These are phyloP conservation scores for Flaveria bidentis DNA, from an alignment of 129 eudicot species.

Conservation along the genomic window DNA sequence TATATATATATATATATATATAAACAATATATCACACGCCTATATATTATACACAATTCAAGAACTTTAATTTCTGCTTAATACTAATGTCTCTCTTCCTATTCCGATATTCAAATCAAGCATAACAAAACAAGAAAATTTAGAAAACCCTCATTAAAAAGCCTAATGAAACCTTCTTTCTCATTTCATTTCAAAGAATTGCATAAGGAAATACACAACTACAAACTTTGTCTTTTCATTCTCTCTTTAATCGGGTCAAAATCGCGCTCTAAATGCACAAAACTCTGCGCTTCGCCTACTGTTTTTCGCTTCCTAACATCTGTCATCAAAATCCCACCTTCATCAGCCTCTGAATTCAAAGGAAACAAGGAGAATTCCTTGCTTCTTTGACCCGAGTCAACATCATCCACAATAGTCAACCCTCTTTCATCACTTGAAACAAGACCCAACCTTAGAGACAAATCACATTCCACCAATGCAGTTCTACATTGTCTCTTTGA, in stretches of 20 bases:
- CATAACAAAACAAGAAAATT: background rate
- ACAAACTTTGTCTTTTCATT: constrained; percentile 62
- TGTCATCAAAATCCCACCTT: constrained; percentile 38
- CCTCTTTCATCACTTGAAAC: constrained; percentile 37
- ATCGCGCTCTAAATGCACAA: constrained; percentile 45
- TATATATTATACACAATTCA: no score
- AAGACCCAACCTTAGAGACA: constrained; percentile 82
- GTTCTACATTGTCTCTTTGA: constrained; percentile 35
- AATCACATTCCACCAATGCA: constrained; percentile 54
- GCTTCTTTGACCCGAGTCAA: constrained; percentile 35
- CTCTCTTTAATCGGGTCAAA: constrained; percentile 39
- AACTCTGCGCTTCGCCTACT: constrained; percentile 39
- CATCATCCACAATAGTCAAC: constrained; percentile 31
- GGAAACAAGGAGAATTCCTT: constrained; percentile 71
- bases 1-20: no score
- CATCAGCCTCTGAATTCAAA: constrained; percentile 42
- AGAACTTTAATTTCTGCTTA: no score
- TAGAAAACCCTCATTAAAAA: background rate
- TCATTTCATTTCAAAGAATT: constrained; percentile 39
- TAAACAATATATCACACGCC: no score
- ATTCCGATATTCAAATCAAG: no score
- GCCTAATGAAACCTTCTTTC: constrained; percentile 14
- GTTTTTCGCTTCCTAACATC: constrained; percentile 63
- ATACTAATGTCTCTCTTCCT: no score
- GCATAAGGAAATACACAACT: constrained; percentile 33